Evolutionary conservation across 1,284 basidiomycete species (phyloP), one percentile per base, ranked within the genome.

Genomic region (Meira nashicola): DNA sequence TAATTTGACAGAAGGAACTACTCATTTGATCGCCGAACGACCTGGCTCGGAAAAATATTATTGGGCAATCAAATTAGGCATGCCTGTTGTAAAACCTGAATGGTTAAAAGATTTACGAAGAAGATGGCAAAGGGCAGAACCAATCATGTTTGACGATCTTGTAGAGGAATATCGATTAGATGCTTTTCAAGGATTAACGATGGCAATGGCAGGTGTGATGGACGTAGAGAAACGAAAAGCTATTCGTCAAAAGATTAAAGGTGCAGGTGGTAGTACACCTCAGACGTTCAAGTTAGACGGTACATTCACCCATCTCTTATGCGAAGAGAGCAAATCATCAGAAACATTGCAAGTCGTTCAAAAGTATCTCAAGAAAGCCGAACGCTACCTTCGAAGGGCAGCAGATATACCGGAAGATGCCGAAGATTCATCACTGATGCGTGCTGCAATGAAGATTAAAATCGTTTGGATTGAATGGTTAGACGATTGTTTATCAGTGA

Each of bases 401-500:
- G 53, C 49, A 25, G 14, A 23, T 19, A 10, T 48, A 23, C 23
- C 51, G 15, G 38, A 47, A 1, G 51, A 56, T 8, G 57, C 48
- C 17, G 44, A 53, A 9, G 43, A 41, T 39, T 2, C 50, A 3
- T 8, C n/a, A 33, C 21, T 33, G 50, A 53, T 62, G 19, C 51
- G 37, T 23, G 71, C 64, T 14, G 86, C 88, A 68, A 86, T 85
- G 0, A 80, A 83, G 47, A 87, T 90, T 39, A 81, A 83, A 52
- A 80, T 89, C 1, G 84, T 91, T 1, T 90, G 89, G 86, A 87
- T 89, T 64, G 88, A 89, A 61, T 91, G 89, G 89, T 87, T 91
- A 63, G 88, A 87, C 86, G 89, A 90, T 66, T 89, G 82, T 38
- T 64, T 89, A 9, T 82, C 85, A 49, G 87, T 84, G 65, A 84